A percentile compares a stretch with the other conserved stretches of the same genome.
phyloP scores from a whole-genome alignment of 78 protist genomes.

The Pigoraptor vietnamica region DNA sequence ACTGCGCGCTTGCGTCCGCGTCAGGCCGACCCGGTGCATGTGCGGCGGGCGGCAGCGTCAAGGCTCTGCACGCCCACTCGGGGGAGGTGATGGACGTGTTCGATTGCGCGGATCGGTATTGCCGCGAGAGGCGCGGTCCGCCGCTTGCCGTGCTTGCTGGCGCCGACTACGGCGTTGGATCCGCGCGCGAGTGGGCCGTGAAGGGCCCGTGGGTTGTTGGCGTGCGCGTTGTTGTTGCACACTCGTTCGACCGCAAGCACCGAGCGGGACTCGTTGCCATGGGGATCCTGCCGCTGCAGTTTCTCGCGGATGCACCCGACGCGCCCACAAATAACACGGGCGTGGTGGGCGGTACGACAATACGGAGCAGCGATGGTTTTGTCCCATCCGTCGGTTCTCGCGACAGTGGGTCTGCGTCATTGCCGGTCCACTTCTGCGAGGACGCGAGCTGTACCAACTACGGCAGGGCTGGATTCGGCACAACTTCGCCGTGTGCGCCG shows the following conservation, averaged over 20 bases:
- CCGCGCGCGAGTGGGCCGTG: constrained; percentile 89
- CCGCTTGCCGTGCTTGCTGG: constrained; percentile 74
- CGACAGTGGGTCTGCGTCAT: no score
- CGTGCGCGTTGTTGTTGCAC: constrained; percentile 75
- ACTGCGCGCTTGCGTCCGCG: constrained; percentile 44
- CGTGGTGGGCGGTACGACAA: no score
- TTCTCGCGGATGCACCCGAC: constrained; percentile 66
- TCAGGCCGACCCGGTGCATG: no score
- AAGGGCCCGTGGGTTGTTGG: constrained; percentile 81
- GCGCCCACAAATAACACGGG: no score
- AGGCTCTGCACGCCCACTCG: no score
- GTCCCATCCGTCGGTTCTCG: no score
- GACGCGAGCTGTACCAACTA: no score
- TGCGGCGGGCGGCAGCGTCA: no score
- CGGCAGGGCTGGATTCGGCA: no score
- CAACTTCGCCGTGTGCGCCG: no score
- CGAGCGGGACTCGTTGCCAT: constrained; percentile 70
- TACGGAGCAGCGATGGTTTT: no score
- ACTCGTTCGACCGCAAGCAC: constrained; percentile 75
- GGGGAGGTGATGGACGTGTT: constrained; percentile 40
- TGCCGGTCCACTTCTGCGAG: no score
- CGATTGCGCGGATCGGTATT: constrained; percentile 71
- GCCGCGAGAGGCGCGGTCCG: constrained; percentile 13
- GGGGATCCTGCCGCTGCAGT: constrained; percentile 83
- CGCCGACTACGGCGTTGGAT: constrained; percentile 76